These are phyloP conservation scores for Thelonectria olida DNA, from an alignment of 2,329 filamentous ascomycete species.

Conservation along the genomic window DNA sequence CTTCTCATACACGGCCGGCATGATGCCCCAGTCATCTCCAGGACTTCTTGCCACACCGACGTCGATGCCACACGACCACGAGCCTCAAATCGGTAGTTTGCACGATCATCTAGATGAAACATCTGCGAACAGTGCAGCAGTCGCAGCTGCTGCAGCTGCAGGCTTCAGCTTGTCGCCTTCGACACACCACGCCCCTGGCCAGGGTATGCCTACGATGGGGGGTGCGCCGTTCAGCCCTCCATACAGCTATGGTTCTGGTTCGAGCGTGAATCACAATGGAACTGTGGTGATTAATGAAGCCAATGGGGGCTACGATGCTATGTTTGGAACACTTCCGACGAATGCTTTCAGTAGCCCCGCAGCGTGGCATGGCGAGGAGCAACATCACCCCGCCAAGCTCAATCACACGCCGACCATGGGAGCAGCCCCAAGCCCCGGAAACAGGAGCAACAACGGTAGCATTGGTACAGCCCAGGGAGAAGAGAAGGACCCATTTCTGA, in stretches of 20 bases:
- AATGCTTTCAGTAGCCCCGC: conserved; percentile 63
- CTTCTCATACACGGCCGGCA: conserved; percentile 45
- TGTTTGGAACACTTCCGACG: conserved; percentile 66
- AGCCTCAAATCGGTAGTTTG: conserved; percentile 43
- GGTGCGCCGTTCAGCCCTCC: conserved; percentile 52
- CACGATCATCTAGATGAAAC: conserved; percentile 47
- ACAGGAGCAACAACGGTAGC: conserved; percentile 59
- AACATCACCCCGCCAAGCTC: conserved; percentile 31
- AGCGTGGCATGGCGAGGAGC: conserved; percentile 58
- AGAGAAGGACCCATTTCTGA: conserved; percentile 85
- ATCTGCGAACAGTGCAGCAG: conserved; percentile 45
- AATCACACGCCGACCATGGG: conserved; percentile 32
- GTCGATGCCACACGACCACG: conserved; percentile 45
- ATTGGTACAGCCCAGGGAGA: conserved; percentile 59
- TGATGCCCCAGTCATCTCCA: conserved; percentile 51
- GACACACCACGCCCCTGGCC: conserved; percentile 27
- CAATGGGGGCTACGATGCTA: conserved; percentile 61
- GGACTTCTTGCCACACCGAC: conserved; percentile 50
- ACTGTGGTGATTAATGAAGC: conserved; percentile 42
- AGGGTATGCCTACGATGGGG: conserved; percentile 43
- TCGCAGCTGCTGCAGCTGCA: conserved; percentile 48
- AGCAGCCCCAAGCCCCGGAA: conserved; percentile 52
- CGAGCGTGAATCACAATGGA: conserved; percentile 40
- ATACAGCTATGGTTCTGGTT: conserved; percentile 51
- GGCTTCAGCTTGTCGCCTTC: conserved; percentile 45